These are phyloP conservation scores for Wickerhamiella azyma DNA, from an alignment of 805 yeast species.

Conservation along the genomic window DNA sequence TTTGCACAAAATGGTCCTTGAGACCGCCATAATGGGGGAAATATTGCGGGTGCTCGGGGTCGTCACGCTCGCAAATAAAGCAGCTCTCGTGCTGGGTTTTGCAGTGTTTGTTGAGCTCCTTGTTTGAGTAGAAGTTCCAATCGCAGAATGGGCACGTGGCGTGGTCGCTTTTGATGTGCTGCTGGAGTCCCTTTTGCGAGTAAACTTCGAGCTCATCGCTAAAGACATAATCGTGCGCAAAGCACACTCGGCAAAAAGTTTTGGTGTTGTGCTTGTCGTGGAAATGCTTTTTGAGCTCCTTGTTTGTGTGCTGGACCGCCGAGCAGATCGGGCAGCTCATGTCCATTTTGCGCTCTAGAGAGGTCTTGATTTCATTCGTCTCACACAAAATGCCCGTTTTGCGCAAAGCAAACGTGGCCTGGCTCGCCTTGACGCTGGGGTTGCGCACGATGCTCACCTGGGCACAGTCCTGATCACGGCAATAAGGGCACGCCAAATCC, in stretches of 20 bases:
- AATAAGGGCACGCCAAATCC: slow-evolving; percentile 64
- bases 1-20: slow-evolving; percentile 55
- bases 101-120: slow-evolving; percentile 71
- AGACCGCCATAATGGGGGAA: slow-evolving; percentile 64
- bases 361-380: slow-evolving; percentile 33
- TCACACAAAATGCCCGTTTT: slow-evolving; percentile 48
- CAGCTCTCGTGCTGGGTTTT: slow-evolving; percentile 79
- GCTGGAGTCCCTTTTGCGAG: slow-evolving; percentile 45
- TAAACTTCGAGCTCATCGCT: slow-evolving; percentile 54
- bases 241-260: slow-evolving; percentile 63
- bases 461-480: slow-evolving; percentile 53
- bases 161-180: slow-evolving; percentile 66
- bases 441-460: slow-evolving; percentile 39
- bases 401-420: slow-evolving; percentile 25
- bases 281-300: slow-evolving; percentile 51
- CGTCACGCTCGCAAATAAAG: slow-evolving; percentile 61
- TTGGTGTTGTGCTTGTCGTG: slow-evolving; percentile 42
- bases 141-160: slow-evolving; percentile 64
- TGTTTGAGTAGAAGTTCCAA: slow-evolving; percentile 66
- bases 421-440: slow-evolving; percentile 29
- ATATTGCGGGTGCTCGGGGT: slow-evolving; percentile 50
- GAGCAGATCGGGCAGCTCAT: slow-evolving; percentile 24
- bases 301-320: slow-evolving; percentile 30
- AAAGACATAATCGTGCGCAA: slow-evolving; percentile 62
- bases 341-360: slow-evolving; percentile 41